Evolutionary conservation across 768 basidiomycete genomes (phyloP).

Genomic region (Boletus rufocinnamomeus): DNA sequence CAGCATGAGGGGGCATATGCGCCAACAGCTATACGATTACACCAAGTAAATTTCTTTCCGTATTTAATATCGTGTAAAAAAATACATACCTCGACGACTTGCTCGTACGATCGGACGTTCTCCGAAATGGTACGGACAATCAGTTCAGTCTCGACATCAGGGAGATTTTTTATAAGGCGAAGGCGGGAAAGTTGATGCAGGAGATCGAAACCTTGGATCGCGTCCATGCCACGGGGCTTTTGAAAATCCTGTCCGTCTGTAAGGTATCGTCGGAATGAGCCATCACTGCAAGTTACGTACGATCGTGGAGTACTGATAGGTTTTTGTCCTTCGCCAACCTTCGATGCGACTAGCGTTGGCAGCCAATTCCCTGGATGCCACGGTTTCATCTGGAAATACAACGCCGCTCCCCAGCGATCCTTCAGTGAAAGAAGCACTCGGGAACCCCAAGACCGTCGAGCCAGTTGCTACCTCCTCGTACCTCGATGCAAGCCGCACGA

Average conservation of each 20-base stretch:
- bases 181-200: constrained; percentile 84
- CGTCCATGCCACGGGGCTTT: constrained; percentile 49
- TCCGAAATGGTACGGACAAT: constrained; percentile 78
- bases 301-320: constrained; percentile 69
- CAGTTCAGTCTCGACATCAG: constrained; percentile 69
- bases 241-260: constrained; percentile 61
- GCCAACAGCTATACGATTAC: constrained; percentile 67
- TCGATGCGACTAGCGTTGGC: constrained; percentile 85
- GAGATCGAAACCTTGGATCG: constrained; percentile 82
- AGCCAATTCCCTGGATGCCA: constrained; percentile 67
- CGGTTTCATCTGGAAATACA: constrained; percentile 71
- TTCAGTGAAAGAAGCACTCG: constrained; percentile 52
- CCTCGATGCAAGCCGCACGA: constrained; percentile 85
- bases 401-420: constrained; percentile 74
- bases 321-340: constrained; percentile 85
- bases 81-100: constrained; percentile 76
- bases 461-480: constrained; percentile 86
- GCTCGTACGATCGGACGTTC: constrained; percentile 77
- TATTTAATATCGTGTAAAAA: background rate
- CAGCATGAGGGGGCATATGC: constrained; percentile 68
- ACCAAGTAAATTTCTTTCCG: background rate
- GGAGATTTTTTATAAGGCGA: constrained; percentile 67
- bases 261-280: constrained; percentile 1
- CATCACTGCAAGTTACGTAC: constrained; percentile 45
- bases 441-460: constrained; percentile 73